Conservation (phyloP, 2,329 filamentous ascomycete species). For the Diaporthe longicolla region DNA sequence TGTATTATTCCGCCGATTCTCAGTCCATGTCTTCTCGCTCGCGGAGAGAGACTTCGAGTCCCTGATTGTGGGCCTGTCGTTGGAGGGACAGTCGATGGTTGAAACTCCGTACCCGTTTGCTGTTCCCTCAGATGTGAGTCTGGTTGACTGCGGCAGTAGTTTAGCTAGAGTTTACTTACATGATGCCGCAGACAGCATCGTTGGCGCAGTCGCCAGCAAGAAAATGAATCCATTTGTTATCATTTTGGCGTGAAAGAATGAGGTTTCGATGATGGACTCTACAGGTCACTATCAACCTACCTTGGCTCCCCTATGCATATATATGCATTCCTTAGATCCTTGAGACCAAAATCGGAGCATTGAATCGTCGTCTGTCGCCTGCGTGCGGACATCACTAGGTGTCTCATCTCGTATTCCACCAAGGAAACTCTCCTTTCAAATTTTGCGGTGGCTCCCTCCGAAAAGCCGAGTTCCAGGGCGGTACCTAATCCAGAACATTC, state of each 20-base stretch:
- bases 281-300: not conserved
- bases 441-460: not conserved
- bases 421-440: too few species aligned
- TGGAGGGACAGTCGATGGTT: constrained; percentile 70
- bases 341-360: not conserved
- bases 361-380: not conserved
- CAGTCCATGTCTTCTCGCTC: constrained; percentile 83
- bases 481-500: not conserved
- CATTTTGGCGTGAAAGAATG: not conserved
- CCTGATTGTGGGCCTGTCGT: constrained; percentile 76
- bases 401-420: not conserved
- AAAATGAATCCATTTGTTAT: not conserved
- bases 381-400: not conserved
- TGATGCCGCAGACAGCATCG: not conserved
- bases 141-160: not conserved
- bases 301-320: not conserved
- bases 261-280: not conserved
- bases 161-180: not conserved
- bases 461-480: not conserved
- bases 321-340: not conserved
- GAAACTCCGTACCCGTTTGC: not conserved
- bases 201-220: not conserved
- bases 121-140: not conserved
- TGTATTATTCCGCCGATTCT: constrained; percentile 79
- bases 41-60: constrained; percentile 72